Percentiles rank a stretch among this genome's conserved stretches.
Evolutionary conservation across 495 filamentous ascomycete species (phyloP).

Genomic region (Penicillium parvum): DNA sequence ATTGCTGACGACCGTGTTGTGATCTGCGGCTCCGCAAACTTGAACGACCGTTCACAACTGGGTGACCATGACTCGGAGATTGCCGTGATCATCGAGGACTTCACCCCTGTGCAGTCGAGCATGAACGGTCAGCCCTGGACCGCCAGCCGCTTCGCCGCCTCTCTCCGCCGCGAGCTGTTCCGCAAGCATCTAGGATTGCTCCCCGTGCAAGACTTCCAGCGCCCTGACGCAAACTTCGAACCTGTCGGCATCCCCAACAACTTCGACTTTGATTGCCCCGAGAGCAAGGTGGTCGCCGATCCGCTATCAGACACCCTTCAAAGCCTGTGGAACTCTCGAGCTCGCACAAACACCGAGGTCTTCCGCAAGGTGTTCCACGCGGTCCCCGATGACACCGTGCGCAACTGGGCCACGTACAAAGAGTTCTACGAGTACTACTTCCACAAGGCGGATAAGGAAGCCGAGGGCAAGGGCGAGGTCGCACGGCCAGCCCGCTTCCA

Average conservation of each 20-base stretch:
- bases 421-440: conserved; percentile 76
- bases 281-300: conserved; percentile 73
- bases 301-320: conserved; percentile 64
- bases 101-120: conserved; percentile 56
- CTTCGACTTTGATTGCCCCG: conserved; percentile 75
- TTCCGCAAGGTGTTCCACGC: conserved; percentile 84
- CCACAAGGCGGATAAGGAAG: conserved; percentile 48
- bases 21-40: conserved; percentile 87
- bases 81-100: conserved; percentile 77
- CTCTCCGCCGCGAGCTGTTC: conserved; percentile 79
- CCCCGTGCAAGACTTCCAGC: conserved; percentile 61
- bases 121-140: conserved; percentile 70
- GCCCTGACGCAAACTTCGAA: conserved; percentile 66
- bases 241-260: conserved; percentile 68
- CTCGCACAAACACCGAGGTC: conserved; percentile 75
- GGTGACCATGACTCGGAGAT: conserved; percentile 84
- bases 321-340: conserved; percentile 67
- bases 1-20: conserved; percentile 88
- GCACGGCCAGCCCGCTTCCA: conserved; percentile 48
- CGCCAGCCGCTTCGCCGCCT: conserved; percentile 76
- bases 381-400: conserved; percentile 76
- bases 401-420: conserved; percentile 83
- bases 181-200: conserved; percentile 89
- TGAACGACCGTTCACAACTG: conserved; percentile 92
- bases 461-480: conserved; percentile 31